Evolutionary conservation across 768 basidiomycete species (phyloP).

Genomic region (Krasilnikovozyma curviuscula): DNA sequence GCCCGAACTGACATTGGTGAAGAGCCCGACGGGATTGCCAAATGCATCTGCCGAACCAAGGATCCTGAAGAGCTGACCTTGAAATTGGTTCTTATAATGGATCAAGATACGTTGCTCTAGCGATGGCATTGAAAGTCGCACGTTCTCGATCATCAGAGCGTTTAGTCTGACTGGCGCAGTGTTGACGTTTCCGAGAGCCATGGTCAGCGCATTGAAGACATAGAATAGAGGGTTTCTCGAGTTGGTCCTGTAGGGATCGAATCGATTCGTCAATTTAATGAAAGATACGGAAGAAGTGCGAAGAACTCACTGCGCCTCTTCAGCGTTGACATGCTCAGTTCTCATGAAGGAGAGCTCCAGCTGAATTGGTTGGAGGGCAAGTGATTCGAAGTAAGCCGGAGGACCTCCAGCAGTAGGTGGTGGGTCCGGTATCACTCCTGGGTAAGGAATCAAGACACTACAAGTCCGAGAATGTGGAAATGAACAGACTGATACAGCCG

Average conservation of each 20-base stretch:
- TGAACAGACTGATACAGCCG: background rate
- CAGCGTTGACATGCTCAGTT: constrained; percentile 77
- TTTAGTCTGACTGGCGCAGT: constrained; percentile 88
- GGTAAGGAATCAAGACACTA: constrained; percentile 54
- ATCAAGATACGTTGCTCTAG: constrained; percentile 65
- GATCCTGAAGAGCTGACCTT: constrained; percentile 85
- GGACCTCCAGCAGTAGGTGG: constrained; percentile 34
- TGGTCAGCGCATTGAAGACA: constrained; percentile 79
- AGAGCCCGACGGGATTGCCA: constrained; percentile 78
- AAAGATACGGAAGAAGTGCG: background rate
- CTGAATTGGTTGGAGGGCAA: constrained; percentile 84
- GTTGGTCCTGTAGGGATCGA: constrained; percentile 16
- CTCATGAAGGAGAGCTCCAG: constrained; percentile 91
- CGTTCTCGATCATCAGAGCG: constrained; percentile 81
- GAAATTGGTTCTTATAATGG: constrained; percentile 82
- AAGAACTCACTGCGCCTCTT: constrained; percentile 47
- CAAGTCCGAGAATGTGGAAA: background rate
- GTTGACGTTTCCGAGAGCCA: constrained; percentile 93
- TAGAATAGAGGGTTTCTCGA: constrained; percentile 76
- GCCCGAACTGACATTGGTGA: constrained; percentile 94
- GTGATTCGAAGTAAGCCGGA: constrained; percentile 83
- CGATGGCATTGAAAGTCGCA: constrained; percentile 67
- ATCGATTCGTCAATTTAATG: background rate
- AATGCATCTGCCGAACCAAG: constrained; percentile 91
- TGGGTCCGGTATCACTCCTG: constrained; percentile 37